Conservation (phyloP, 2,329 filamentous ascomycete genomes). For the Elsinoe ampelina region DNA sequence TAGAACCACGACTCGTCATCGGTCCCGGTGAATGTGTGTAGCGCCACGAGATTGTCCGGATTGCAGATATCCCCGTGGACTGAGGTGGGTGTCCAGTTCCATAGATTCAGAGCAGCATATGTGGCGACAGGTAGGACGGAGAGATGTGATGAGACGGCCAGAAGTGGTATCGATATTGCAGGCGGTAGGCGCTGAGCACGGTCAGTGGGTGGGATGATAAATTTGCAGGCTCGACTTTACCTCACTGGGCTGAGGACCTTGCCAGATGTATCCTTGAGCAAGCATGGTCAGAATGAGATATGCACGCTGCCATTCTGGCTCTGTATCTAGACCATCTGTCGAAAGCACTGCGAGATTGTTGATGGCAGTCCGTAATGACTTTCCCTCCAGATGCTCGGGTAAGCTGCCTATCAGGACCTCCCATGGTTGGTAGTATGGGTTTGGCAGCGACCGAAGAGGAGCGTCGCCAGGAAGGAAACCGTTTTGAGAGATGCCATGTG, state of each 20-base stretch:
- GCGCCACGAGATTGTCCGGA: conserved; percentile 3
- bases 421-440: conserved; percentile 90
- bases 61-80: conserved; percentile 2
- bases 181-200: neutral
- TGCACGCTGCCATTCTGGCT: conserved; percentile 10
- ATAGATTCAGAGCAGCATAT: conserved; percentile 13
- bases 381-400: conserved; percentile 69
- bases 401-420: conserved; percentile 74
- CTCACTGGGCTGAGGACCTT: conserved; percentile 5
- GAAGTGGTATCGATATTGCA: conserved; percentile 14
- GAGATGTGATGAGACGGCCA: conserved; percentile 9
- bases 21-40: conserved; percentile 9
- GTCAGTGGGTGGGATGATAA: neutral
- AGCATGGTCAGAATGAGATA: conserved; percentile 5
- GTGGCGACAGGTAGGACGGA: conserved; percentile 13
- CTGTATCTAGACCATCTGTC: neutral
- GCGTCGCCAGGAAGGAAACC: conserved; percentile 78
- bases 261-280: conserved; percentile 10
- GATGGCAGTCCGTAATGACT: neutral
- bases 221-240: neutral
- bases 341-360: neutral
- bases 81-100: conserved; percentile 12
- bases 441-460: conserved; percentile 69
- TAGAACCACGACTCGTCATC: conserved; percentile 31
- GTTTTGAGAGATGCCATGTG: conserved; percentile 65